Evolutionary conservation across 2,329 filamentous ascomycete species (phyloP), one percentile per base, ranked within the genome.

Genomic region (Eutypella sp.): DNA sequence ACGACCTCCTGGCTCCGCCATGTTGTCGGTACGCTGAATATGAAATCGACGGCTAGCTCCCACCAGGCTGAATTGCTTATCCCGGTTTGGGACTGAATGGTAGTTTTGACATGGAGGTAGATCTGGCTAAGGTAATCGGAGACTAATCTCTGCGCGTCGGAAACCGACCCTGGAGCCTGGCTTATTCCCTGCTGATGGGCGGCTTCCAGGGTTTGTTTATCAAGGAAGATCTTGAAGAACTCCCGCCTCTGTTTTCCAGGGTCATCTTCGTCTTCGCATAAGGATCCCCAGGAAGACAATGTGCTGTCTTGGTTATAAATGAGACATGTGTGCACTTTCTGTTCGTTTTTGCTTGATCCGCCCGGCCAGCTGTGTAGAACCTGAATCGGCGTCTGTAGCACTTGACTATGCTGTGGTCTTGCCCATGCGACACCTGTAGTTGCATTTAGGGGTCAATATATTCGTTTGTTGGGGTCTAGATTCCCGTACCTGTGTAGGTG

Each of bases 1-100:
- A 79, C 71, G 2, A 73, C 71, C 7, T 67, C 66, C 47, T 74
- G 64, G 2, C 63, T 72, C 9, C 66, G 67, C 77, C 77, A 81
- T 0, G 77, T 80, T 1, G 77, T 81, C 0, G 78, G 78, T 1
- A 79, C 75, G 39, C 73, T 76, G 59, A 81, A 81, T 8, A 79
- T 60, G 52, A 79, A 81, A 33, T 74, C 69, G 2, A 81, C 70
- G 0, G 61, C 62, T 44, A 75, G 66, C 33, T 57, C 58, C n/a
- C 54, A 56, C 74, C 74, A 78, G 10, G 69, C 68, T 2, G 56
- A 42, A 3, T 64, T 61, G 2, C 60, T 56, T 22, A 64, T 61
- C 0, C 69, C 71, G 5, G 67, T 63, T 40, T 70, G 64, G 18
- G 58, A 62, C 54, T 65, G 69, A 13, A 74, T 66, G 0, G 65